phyloP scores from a whole-genome alignment of 805 yeast species.

The Barnettozyma californica region DNA sequence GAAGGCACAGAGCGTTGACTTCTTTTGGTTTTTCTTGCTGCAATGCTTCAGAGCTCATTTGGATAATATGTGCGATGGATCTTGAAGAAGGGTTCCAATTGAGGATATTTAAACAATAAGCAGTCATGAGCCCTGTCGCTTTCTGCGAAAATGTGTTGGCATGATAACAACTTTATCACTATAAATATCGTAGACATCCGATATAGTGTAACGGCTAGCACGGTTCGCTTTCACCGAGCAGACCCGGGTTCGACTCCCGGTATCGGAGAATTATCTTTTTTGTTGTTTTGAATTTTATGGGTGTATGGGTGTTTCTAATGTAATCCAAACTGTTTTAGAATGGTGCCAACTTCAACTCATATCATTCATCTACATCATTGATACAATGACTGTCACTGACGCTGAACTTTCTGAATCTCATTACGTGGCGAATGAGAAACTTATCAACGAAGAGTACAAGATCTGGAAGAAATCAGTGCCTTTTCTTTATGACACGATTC shows the following conservation, averaged over 20 bases:
- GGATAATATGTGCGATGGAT: neutral
- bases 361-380: neutral
- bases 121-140: no score
- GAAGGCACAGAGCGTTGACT: conserved; percentile 53
- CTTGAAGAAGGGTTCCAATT: no score
- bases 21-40: conserved; percentile 1
- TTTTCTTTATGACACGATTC: conserved; percentile 61
- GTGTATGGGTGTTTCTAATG: neutral
- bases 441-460: conserved; percentile 70
- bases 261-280: conserved; percentile 44
- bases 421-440: conserved; percentile 54
- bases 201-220: conserved; percentile 81
- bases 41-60: neutral
- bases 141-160: no score
- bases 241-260: conserved; percentile 87
- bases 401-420: conserved; percentile 23
- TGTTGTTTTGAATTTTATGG: neutral
- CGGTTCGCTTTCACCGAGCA: conserved; percentile 85
- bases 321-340: neutral
- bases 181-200: conserved; percentile 49
- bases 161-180: no score
- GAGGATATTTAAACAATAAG: no score
- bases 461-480: conserved; percentile 85
- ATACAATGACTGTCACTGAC: conserved; percentile 3
- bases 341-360: neutral